Base-by-base conservation (phyloP, 192 early-diverging fungal species). In the Umbelopsis vinacea region DNA sequence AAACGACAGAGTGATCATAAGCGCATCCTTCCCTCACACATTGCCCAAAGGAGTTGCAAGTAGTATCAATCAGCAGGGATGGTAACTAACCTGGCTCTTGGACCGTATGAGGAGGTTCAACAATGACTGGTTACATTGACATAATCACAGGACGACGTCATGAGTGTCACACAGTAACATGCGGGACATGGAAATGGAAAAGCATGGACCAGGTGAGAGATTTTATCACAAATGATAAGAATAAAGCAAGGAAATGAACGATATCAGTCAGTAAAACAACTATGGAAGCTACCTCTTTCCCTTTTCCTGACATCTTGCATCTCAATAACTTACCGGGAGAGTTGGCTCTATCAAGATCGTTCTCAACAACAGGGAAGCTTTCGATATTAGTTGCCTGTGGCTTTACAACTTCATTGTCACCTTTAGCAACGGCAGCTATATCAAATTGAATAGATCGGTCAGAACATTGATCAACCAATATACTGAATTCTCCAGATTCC, bases 351-450 rank as follows among this genome's bases (percentile, higher is more conserved):
- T 63, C 57, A 37, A 63, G 29, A 19, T 63, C 57, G 17, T 63
- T 63, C 7, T 63, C 57, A 63, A 63, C 57, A 37, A 63, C 57
- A 33, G 57, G 57, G 57, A 63, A 63, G 7, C 57, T 63, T 63
- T 63, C 57, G 7, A 63, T 12, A 26, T 63, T 63, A 33, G 29
- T 37, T 2, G 19, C 1, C 19, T 29, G 29, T 37, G 57, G 57
- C 33, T 35, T 29, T 22, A 37, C 57, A 14, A 63, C 57, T 35
- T 63, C 57, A 63, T 63, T 63, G 26, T 63, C 57, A 37, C 57
- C 57, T 26, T 63, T 63, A 1, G 57, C 57, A 29, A 63, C 19
- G 33, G 57, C 57, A 29, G 26, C 57, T 63, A 14, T 37, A n/a
- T 29, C 33, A 19, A 17, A 37, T 37, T 5, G 2, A 37, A 63